A percentile compares a stretch with the other conserved stretches of the same genome.
Evolutionary conservation across 192 early-diverging fungal species (phyloP).

Genomic region (Mortierella hygrophila): DNA sequence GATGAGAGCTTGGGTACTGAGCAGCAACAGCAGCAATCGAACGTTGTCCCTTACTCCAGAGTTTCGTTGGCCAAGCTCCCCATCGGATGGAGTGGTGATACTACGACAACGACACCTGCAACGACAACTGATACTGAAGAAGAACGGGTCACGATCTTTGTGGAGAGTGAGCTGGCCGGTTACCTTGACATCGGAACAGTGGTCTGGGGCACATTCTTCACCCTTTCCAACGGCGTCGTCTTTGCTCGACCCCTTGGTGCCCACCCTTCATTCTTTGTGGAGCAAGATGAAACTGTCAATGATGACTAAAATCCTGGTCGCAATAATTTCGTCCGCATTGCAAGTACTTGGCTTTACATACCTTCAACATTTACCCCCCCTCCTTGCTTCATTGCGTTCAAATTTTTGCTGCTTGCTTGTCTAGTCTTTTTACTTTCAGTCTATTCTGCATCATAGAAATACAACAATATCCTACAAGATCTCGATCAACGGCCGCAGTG

Average conservation of each 20-base stretch:
- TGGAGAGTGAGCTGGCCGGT: slow-evolving; percentile 7
- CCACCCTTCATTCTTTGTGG: slow-evolving; percentile 20
- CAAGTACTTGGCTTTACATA: too few relatives aligned
- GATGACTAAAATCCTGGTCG: not conserved
- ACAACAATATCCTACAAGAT: not conserved
- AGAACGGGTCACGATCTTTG: not conserved
- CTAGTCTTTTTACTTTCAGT: too few relatives aligned
- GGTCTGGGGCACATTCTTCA: slow-evolving; percentile 34
- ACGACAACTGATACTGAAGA: not conserved
- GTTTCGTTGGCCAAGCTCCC: not conserved
- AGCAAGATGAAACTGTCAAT: slow-evolving; percentile 14
- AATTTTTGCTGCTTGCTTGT: too few relatives aligned
- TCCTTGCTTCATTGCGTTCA: too few relatives aligned
- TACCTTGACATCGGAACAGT: slow-evolving; percentile 11
- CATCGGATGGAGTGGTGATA: not conserved
- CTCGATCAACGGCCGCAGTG: not conserved
- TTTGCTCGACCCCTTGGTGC: slow-evolving; percentile 38
- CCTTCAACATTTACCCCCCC: too few relatives aligned
- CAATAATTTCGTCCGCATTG: too few relatives aligned
- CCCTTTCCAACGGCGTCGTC: slow-evolving; percentile 18
- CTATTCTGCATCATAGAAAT: too few relatives aligned
- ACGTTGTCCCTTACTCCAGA: not conserved
- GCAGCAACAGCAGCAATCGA: not conserved
- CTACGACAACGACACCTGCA: not conserved
- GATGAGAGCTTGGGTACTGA: not conserved